phyloP scores from a whole-genome alignment of 2,329 filamentous ascomycete genomes.

The Gremmenia infestans region DNA sequence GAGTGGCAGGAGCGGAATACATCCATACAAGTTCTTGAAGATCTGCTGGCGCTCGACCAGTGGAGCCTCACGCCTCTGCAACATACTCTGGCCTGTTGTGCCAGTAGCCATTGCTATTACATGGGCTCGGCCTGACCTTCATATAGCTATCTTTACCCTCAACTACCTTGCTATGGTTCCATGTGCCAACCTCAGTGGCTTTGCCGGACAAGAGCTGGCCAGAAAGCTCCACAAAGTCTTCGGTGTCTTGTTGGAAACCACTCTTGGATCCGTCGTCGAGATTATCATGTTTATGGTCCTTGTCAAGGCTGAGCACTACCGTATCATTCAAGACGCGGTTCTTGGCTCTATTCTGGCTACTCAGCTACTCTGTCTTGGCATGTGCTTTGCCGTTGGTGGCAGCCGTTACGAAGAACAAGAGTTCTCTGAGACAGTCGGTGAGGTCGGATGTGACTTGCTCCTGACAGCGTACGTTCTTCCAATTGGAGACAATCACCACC shows the following conservation, averaged over 20 bases:
- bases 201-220: constrained; percentile 66
- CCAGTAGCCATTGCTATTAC: constrained; percentile 64
- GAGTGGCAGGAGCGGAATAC: constrained; percentile 61
- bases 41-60: constrained; percentile 62
- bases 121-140: constrained; percentile 49
- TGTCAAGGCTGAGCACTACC: constrained; percentile 49
- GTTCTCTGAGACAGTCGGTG: constrained; percentile 72
- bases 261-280: constrained; percentile 71
- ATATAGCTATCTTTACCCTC: constrained; percentile 62
- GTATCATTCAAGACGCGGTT: constrained; percentile 80
- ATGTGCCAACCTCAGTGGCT: constrained; percentile 69
- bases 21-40: constrained; percentile 57
- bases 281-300: constrained; percentile 79
- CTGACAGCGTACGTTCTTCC: constrained; percentile 65
- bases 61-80: constrained; percentile 58
- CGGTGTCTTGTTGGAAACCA: constrained; percentile 57
- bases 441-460: constrained; percentile 72
- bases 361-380: constrained; percentile 71
- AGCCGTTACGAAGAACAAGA: constrained; percentile 60
- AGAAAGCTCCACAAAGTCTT: constrained; percentile 71
- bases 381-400: constrained; percentile 76
- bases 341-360: constrained; percentile 80
- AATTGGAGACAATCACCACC: not conserved
- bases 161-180: constrained; percentile 76
- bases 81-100: constrained; percentile 71